Conservation (phyloP, 108 stramenopile species). For the Halocafeteria seosinensis region DNA sequence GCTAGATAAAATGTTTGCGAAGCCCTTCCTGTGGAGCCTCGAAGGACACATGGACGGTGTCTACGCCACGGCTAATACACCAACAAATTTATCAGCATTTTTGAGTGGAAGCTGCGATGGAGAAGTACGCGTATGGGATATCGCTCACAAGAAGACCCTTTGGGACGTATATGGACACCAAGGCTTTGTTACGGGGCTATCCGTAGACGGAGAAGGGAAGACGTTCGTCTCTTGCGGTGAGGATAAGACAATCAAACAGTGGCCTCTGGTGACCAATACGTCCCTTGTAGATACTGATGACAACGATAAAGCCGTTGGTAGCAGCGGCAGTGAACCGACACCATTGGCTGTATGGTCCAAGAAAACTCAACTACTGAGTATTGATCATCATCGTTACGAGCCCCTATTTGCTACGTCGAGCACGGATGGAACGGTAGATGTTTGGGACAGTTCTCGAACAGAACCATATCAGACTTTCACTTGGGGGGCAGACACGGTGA, state of each 20-base stretch:
- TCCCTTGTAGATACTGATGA: not conserved
- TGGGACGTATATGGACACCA: slow-evolving; percentile 46
- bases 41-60: slow-evolving; percentile 86
- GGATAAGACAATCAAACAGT: slow-evolving; percentile 62
- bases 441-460: slow-evolving; percentile 68
- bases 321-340: not conserved
- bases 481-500: slow-evolving; percentile 81
- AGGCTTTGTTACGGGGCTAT: slow-evolving; percentile 33
- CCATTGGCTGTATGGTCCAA: slow-evolving; percentile 33
- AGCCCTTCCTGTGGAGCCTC: slow-evolving; percentile 70
- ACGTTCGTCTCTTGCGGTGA: slow-evolving; percentile 72
- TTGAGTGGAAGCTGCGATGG: slow-evolving; percentile 82
- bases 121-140: slow-evolving; percentile 75
- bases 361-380: slow-evolving; percentile 53
- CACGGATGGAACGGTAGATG: slow-evolving; percentile 31
- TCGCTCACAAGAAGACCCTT: slow-evolving; percentile 54
- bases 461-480: slow-evolving; percentile 52
- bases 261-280: slow-evolving; percentile 21
- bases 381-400: slow-evolving; percentile 78
- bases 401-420: slow-evolving; percentile 5
- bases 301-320: not conserved
- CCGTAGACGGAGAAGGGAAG: slow-evolving; percentile 44
- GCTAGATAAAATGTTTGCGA: slow-evolving; percentile 82
- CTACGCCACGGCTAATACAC: slow-evolving; percentile 48
- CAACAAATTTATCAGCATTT: slow-evolving; percentile 56